Conservation (phyloP, 768 basidiomycete species). For the Gyrodon lividus region DNA sequence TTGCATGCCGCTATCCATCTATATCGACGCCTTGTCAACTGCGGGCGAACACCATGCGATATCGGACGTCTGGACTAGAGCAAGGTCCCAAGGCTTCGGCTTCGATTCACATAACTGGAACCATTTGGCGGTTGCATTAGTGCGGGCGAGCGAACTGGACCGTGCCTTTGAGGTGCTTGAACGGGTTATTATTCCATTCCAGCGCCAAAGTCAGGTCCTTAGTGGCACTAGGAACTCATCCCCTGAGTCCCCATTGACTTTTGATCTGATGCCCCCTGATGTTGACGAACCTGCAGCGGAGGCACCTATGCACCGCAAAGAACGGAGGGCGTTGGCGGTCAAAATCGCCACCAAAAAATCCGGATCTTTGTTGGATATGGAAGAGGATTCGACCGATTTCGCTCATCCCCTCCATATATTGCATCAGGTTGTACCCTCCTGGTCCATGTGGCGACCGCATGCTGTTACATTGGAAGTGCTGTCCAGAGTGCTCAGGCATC, state of each 20-base stretch:
- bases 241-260: conserved; percentile 42
- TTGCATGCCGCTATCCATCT: conserved; percentile 76
- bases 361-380: conserved; percentile 10
- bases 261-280: conserved; percentile 30
- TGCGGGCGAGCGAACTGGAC: conserved; percentile 78
- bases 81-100: conserved; percentile 61
- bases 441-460: conserved; percentile 70
- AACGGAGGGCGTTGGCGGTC: conserved; percentile 25
- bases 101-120: conserved; percentile 95
- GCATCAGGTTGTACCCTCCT: conserved; percentile 60
- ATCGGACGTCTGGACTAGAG: conserved; percentile 61
- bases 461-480: conserved; percentile 46
- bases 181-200: conserved; percentile 65
- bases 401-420: conserved; percentile 60
- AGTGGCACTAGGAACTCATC: conserved; percentile 24
- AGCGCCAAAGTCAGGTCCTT: conserved; percentile 30
- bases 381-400: conserved; percentile 41
- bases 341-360: conserved; percentile 16
- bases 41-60: conserved; percentile 62
- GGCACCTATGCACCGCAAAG: conserved; percentile 28
- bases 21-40: conserved; percentile 70
- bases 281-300: conserved; percentile 27
- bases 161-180: conserved; percentile 84
- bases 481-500: conserved; percentile 42
- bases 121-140: conserved; percentile 68